These are phyloP conservation scores for Trichoderma aggressivum DNA, from an alignment of 2,329 filamentous ascomycete genomes.

Conservation along the genomic window DNA sequence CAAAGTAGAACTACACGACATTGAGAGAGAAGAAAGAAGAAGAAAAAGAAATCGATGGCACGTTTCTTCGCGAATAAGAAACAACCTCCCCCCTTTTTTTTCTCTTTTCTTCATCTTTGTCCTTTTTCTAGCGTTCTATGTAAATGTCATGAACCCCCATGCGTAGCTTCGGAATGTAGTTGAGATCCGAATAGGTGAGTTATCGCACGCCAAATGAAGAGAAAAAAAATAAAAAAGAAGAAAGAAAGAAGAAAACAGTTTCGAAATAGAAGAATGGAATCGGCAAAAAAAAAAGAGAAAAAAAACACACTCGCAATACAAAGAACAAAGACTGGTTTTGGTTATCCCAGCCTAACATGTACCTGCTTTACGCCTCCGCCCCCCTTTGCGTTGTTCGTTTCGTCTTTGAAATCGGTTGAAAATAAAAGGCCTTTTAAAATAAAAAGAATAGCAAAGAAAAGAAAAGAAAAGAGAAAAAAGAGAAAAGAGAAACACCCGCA, in stretches of 20 bases:
- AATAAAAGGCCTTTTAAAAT: background rate
- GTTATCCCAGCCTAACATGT: background rate
- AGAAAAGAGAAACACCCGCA: background rate
- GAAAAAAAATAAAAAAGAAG: background rate
- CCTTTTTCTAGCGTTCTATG: background rate
- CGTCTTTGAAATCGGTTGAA: background rate
- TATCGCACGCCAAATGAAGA: background rate
- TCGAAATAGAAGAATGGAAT: background rate
- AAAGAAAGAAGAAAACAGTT: background rate
- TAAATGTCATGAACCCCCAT: conserved; percentile 1
- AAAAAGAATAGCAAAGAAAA: background rate
- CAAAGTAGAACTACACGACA: background rate
- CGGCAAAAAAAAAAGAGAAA: background rate
- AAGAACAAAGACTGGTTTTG: background rate
- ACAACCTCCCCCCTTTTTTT: background rate
- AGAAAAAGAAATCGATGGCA: background rate
- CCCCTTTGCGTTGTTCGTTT: background rate
- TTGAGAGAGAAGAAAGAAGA: background rate
- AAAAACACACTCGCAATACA: background rate
- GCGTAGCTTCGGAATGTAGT: background rate
- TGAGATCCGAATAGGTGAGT: background rate
- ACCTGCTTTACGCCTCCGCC: background rate
- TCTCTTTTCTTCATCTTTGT: background rate
- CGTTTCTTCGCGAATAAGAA: background rate
- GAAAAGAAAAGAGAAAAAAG: background rate